Base-by-base conservation (phyloP, 2,329 filamentous ascomycete genomes). In the Neoscytalidium dimidiatum region DNA sequence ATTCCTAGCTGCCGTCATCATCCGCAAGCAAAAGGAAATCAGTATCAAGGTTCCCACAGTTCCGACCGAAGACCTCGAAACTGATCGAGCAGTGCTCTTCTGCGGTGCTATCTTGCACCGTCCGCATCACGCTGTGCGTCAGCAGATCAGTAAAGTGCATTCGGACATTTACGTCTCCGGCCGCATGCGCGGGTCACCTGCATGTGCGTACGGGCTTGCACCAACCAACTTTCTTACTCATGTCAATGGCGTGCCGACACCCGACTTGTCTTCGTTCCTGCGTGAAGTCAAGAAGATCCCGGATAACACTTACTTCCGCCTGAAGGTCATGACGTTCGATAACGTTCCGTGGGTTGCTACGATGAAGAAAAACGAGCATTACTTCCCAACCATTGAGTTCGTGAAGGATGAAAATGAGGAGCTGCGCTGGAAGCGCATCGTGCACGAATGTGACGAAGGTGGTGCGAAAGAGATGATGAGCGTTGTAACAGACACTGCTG, bases 281-380 rank as follows among this genome's bases (percentile, higher is more conserved):
- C 82, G 83, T 28, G 91, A 93, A 68, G 93, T 96, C 19, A 87
- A 90, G 71, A 89, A 91, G 78, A 97, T 99, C 71, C 91, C 92
- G 0, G 93, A 99, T 72, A 99, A 99, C 74, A 97, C 93, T 1
- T 99, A 99, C 80, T 99, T 99, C 88, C 89, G 95, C 19, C 84
- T 99, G 62, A 94, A 94, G 77, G 92, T 95, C n/a, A 92, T 98
- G 77, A 98, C 95, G 0, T 99, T 99, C 74, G 95, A 99, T 77
- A 96, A 96, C 73, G 93, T 99, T 9, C 94, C 94, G 3, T 99
- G 95, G 93, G 93, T 99, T n/a, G 92, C 96, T 43, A 99, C 95
- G 8, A 97, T 99, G 92, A 99, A 99, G 88, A 98, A 98, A 86
- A 97, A 97, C 71, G 94, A 99, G 75, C 95, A 99, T 79, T 99